phyloP scores from a whole-genome alignment of 2,329 filamentous ascomycete genomes.

The Simplicillium aogashimaense region DNA sequence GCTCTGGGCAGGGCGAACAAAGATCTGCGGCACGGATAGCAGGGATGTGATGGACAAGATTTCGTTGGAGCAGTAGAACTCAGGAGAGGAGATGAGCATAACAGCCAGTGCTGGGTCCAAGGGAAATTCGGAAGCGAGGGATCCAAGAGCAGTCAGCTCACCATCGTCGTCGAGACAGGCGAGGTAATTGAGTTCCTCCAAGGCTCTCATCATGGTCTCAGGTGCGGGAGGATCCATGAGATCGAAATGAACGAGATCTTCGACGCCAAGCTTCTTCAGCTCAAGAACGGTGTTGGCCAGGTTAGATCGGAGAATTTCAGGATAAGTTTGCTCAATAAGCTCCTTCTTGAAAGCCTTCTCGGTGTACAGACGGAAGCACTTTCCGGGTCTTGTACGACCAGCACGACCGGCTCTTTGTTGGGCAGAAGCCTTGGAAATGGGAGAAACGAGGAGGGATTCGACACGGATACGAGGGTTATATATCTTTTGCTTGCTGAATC shows the following conservation, averaged over 20 bases:
- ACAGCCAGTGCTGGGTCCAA: slow-evolving; percentile 90
- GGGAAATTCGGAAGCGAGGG: slow-evolving; percentile 87
- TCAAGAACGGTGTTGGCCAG: slow-evolving; percentile 91
- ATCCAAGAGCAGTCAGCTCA: slow-evolving; percentile 76
- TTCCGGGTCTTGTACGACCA: slow-evolving; percentile 94
- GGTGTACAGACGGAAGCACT: slow-evolving; percentile 95
- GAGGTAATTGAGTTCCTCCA: slow-evolving; percentile 96
- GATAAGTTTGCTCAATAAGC: slow-evolving; percentile 93
- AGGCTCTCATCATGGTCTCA: slow-evolving; percentile 93
- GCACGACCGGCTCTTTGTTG: slow-evolving; percentile 98
- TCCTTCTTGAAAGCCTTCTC: slow-evolving; percentile 96
- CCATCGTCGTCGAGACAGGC: slow-evolving; percentile 95
- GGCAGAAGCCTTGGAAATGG: slow-evolving; percentile 94
- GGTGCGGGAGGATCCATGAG: slow-evolving; percentile 97
- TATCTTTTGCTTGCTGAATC: slow-evolving; percentile 98
- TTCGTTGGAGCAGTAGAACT: slow-evolving; percentile 98
- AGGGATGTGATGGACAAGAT: slow-evolving; percentile 91
- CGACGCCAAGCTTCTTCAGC: slow-evolving; percentile 91
- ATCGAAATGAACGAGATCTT: slow-evolving; percentile 96
- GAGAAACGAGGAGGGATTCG: slow-evolving; percentile 92
- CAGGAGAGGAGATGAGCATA: slow-evolving; percentile 94
- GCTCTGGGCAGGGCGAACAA: slow-evolving; percentile 74
- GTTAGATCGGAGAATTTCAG: slow-evolving; percentile 91
- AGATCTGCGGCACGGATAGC: slow-evolving; percentile 89
- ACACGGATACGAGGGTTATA: slow-evolving; percentile 96